These are phyloP conservation scores for Alternaria arbusti DNA, from an alignment of 2,329 filamentous ascomycete genomes.

Conservation along the genomic window DNA sequence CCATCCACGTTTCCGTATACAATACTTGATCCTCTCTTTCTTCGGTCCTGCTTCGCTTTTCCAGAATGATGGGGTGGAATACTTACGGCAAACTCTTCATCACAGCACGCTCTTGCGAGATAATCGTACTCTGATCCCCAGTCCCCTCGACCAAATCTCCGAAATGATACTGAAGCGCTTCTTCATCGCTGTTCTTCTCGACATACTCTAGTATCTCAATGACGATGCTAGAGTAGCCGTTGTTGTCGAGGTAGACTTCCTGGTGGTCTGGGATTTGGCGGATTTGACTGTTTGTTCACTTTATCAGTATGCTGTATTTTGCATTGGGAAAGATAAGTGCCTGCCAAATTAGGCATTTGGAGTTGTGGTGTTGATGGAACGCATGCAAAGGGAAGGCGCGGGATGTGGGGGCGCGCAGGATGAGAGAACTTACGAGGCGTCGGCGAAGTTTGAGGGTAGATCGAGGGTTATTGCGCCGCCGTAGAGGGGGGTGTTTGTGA, in stretches of 20 bases:
- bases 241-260: slow-evolving; percentile 86
- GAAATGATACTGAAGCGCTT: slow-evolving; percentile 63
- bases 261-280: slow-evolving; percentile 85
- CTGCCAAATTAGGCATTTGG: neutral
- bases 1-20: neutral
- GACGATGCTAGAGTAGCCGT: slow-evolving; percentile 85
- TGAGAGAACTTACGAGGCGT: slow-evolving; percentile 67
- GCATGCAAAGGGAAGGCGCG: slow-evolving; percentile 13
- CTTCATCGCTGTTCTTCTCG: slow-evolving; percentile 69
- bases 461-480: slow-evolving; percentile 75
- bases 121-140: slow-evolving; percentile 46
- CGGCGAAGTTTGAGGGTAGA: slow-evolving; percentile 70
- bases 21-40: neutral
- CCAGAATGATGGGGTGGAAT: neutral
- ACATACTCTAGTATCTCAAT: slow-evolving; percentile 90
- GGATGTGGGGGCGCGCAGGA: slow-evolving; percentile 10
- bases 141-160: slow-evolving; percentile 52
- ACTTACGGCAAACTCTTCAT: slow-evolving; percentile 50
- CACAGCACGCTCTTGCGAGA: slow-evolving; percentile 30
- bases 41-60: neutral
- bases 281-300: slow-evolving; percentile 61
- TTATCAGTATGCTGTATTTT: neutral
- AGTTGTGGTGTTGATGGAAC: neutral
- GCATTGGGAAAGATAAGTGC: too few relatives aligned
- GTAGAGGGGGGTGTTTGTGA: slow-evolving; percentile 67